Evolutionary conservation across 1,284 basidiomycete genomes (phyloP).

Genomic region (Microbotryomycetes sp.): DNA sequence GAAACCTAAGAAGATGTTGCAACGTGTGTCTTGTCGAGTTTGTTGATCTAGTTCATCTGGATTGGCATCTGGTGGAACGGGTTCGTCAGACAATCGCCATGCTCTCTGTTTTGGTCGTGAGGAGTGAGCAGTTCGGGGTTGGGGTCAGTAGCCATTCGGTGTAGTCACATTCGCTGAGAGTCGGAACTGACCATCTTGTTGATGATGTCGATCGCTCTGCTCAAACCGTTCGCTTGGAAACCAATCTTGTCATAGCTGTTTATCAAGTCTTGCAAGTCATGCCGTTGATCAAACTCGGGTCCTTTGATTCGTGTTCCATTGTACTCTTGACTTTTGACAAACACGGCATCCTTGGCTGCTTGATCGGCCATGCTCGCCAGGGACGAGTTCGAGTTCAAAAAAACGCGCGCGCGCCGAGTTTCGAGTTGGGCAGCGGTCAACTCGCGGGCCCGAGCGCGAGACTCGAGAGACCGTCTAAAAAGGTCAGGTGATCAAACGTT

Average conservation of each 20-base stretch:
- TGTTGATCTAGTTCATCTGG: constrained; percentile 57
- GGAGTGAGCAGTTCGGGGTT: not conserved
- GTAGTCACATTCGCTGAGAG: no score
- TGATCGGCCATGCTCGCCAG: constrained; percentile 7
- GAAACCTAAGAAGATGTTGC: constrained; percentile 92
- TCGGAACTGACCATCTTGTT: constrained; percentile 66
- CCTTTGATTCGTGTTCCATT: constrained; percentile 71
- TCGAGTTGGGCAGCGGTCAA: no score
- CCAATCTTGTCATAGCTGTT: constrained; percentile 80
- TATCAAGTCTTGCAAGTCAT: constrained; percentile 67
- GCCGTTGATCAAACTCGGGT: constrained; percentile 70
- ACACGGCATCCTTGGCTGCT: constrained; percentile 28
- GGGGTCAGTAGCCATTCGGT: not conserved
- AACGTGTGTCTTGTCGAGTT: constrained; percentile 61
- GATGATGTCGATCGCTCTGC: constrained; percentile 81
- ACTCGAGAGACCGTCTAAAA: no score
- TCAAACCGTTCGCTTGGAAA: constrained; percentile 89
- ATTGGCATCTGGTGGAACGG: constrained; percentile 58
- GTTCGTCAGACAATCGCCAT: constrained; percentile 78
- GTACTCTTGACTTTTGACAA: constrained; percentile 28
- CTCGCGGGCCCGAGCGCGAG: no score
- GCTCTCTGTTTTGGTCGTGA: constrained; percentile 50
- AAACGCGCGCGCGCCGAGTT: not conserved
- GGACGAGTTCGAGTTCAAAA: not conserved
- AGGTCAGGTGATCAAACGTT: no score